Evolutionary conservation across 208 protist species (phyloP).

Genomic region (Crithidia acanthocephali): DNA sequence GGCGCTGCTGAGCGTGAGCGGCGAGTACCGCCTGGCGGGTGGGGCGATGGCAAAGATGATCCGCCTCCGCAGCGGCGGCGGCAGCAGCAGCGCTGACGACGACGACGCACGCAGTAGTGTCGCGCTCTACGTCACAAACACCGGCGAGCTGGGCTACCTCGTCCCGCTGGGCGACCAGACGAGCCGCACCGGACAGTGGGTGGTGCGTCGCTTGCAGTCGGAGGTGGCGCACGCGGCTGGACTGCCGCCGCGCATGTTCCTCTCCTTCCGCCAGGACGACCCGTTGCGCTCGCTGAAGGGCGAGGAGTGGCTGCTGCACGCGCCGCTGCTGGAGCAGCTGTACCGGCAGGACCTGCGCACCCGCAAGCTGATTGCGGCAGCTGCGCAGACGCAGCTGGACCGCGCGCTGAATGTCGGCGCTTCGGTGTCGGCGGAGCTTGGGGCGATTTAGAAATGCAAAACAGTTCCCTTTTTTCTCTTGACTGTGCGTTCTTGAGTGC

Average conservation of each 20-base stretch:
- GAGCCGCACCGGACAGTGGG: conserved; percentile 69
- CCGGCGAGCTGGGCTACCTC: conserved; percentile 83
- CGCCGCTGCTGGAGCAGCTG: conserved; percentile 56
- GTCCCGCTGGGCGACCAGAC: conserved; percentile 76
- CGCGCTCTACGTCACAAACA: conserved; percentile 77
- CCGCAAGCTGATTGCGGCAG: conserved; percentile 63
- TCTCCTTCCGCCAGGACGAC: conserved; percentile 66
- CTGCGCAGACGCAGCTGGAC: conserved; percentile 74
- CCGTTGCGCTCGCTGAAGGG: conserved; percentile 49
- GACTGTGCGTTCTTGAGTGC: not conserved
- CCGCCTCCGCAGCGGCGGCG: conserved; percentile 57
- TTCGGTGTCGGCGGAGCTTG: conserved; percentile 56
- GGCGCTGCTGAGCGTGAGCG: conserved; percentile 71
- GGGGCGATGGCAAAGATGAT: conserved; percentile 64
- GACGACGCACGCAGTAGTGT: conserved; percentile 37
- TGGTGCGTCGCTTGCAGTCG: conserved; percentile 63
- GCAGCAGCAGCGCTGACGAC: no score
- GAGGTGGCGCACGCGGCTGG: conserved; percentile 70
- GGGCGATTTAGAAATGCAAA: conserved; percentile 39
- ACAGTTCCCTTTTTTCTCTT: not conserved
- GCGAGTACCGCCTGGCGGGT: conserved; percentile 78
- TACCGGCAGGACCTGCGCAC: conserved; percentile 60
- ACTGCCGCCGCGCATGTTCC: conserved; percentile 79
- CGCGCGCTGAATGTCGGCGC: conserved; percentile 70
- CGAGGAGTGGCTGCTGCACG: conserved; percentile 69